Percentiles rank a stretch among this genome's conserved stretches.
Evolutionary conservation across 2,329 filamentous ascomycete species (phyloP).

Genomic region (Zasmidium angulare): DNA sequence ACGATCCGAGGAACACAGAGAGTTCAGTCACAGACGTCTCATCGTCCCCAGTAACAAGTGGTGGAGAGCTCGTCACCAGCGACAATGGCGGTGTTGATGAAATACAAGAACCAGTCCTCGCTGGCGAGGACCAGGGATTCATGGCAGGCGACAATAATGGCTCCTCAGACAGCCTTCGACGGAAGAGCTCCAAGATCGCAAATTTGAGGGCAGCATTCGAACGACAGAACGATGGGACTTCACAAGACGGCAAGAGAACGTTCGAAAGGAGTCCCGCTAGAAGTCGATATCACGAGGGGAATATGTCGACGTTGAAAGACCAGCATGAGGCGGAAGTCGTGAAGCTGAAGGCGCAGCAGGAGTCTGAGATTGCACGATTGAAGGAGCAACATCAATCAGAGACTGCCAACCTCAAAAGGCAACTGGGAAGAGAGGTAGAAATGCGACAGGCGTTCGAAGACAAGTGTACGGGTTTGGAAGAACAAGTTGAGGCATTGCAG

Average conservation of each 20-base stretch:
- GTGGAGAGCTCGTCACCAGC: background rate
- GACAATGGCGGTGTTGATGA: background rate
- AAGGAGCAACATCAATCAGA: conserved; percentile 13
- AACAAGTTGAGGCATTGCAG: conserved; percentile 17
- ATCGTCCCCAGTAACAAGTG: background rate
- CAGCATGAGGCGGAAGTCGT: conserved; percentile 18
- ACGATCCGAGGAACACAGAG: background rate
- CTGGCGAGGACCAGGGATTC: background rate
- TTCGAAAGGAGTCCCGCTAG: conserved; percentile 17
- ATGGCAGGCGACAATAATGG: background rate
- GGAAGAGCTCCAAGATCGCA: conserved; percentile 31
- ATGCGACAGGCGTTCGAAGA: conserved; percentile 23
- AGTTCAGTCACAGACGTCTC: background rate
- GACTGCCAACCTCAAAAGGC: conserved; percentile 13
- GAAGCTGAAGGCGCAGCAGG: background rate
- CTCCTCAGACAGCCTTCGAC: conserved; percentile 15
- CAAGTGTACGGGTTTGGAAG: conserved; percentile 19
- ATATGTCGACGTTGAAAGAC: conserved; percentile 8
- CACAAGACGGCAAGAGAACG: conserved; percentile 5
- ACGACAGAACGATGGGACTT: conserved; percentile 12
- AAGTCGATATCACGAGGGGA: conserved; percentile 11
- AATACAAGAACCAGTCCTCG: background rate
- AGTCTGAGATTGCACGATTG: conserved; percentile 1
- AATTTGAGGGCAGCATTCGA: conserved; percentile 31
- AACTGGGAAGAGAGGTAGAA: conserved; percentile 26